These are phyloP conservation scores for Microglena sp. DNA, from an alignment of 139 green algal species.

Conservation along the genomic window DNA sequence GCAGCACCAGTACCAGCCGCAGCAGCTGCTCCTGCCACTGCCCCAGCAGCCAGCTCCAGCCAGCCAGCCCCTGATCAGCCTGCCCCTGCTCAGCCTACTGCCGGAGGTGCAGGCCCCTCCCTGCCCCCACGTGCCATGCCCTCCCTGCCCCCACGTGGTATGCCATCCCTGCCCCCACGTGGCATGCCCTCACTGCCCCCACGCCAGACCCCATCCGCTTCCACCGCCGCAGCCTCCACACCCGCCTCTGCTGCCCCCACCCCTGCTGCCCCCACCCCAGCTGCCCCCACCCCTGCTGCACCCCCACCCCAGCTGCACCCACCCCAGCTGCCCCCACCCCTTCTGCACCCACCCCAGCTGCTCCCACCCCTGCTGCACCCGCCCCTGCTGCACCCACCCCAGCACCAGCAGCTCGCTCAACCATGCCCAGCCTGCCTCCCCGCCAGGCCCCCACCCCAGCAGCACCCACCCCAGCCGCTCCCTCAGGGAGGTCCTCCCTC, in stretches of 20 bases:
- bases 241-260: not conserved
- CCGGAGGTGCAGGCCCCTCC: not conserved
- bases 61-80: not conserved
- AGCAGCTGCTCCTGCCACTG: not conserved
- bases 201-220: not conserved
- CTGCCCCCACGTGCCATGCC: not conserved
- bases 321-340: not conserved
- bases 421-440: conserved; percentile 4
- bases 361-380: not conserved
- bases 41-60: not conserved
- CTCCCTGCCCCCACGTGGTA: not conserved
- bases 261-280: not conserved
- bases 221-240: not conserved
- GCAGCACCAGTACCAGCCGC: too few species aligned
- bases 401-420: not conserved
- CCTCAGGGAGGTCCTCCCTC: conserved; percentile 4
- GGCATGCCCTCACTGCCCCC: not conserved
- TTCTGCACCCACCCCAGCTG: not conserved
- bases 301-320: not conserved
- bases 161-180: not conserved
- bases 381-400: not conserved
- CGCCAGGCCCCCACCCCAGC: not conserved
- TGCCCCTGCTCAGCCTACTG: not conserved
- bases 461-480: not conserved
- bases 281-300: not conserved